phyloP scores from a whole-genome alignment of 2,329 filamentous ascomycete species.

The Fusarium proliferatum region DNA sequence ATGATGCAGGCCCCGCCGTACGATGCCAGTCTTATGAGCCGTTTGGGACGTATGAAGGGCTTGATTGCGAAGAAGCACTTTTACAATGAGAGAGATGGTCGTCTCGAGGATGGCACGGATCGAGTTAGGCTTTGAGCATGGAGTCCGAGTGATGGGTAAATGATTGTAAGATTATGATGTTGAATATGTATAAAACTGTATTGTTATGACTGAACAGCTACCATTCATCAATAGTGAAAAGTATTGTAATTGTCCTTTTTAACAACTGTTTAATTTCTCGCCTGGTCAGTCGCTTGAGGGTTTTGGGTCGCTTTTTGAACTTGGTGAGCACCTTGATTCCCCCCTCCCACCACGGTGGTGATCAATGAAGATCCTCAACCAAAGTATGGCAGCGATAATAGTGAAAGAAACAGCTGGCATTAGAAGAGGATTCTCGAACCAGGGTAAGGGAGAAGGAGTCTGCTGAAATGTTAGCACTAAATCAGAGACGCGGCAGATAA shows the following conservation, averaged over 20 bases:
- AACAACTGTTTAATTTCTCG: background rate
- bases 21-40: constrained; percentile 42
- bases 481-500: background rate
- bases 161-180: background rate
- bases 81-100: background rate
- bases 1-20: constrained; percentile 53
- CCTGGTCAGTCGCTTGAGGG: background rate
- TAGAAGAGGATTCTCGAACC: background rate
- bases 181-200: constrained; percentile 7
- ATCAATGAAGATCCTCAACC: background rate
- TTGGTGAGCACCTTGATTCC: background rate
- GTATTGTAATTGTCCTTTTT: background rate
- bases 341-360: background rate
- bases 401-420: background rate
- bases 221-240: background rate
- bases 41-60: constrained; percentile 31
- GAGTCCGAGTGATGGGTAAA: background rate
- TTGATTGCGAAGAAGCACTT: constrained; percentile 17
- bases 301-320: background rate
- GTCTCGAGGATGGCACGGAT: background rate
- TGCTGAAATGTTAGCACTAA: background rate
- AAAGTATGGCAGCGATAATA: background rate
- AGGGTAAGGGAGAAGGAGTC: background rate
- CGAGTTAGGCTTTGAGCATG: background rate
- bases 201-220: background rate